Evolutionary conservation across 2,329 filamentous ascomycete genomes (phyloP), one percentile per base, ranked within the genome.

Genomic region (Monosporascus sp.): DNA sequence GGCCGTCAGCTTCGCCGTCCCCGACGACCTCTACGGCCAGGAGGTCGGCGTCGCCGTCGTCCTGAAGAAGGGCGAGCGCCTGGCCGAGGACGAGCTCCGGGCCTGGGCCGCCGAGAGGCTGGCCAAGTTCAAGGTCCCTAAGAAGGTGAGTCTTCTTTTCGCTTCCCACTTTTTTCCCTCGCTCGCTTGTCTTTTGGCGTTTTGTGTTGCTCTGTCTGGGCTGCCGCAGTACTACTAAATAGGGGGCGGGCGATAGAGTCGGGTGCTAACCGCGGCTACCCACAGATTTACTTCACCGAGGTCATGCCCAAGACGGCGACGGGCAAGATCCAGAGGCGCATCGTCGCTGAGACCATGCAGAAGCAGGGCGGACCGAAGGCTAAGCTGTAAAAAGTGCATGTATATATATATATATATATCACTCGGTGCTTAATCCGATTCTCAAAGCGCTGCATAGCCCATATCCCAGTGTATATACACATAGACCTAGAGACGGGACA

Each of bases 291-390:
- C 75, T 91, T 94, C 62, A 89, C 89, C 37, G 81, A 90, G 53
- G 74, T 86, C 59, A 95, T 95, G 84, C 90, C 90, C 57, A 95
- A 95, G 79, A 93, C 90, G 4, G 89, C 90, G n/a, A 95, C 90
- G 6, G 90, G 90, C 52, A 95, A 95, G 77, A 88, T 95, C 54
- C 90, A 95, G 72, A 77, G 90, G 56, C 81, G 89, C 57, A 89
- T 92, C 63, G 89, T 95, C n/a, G 89, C 89, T 15, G 89, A 93
- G 70, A 83, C 82, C 31, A 93, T 95, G 88, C 76, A 86, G 70
- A 89, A 89, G 76, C 80, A 85, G 68, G 83, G 85, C 42, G 57
- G 60, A 51, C 69, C 70, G 51, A 80, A 77, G 68, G 73, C 79
- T 15, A 83, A 81, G 71, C 67, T 83, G 60, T 83, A 79, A 54